Percentiles rank a stretch among this genome's conserved stretches.
Evolutionary conservation across 352 stramenopile genomes (phyloP).

Genomic region (Phytophthora pluvialis): DNA sequence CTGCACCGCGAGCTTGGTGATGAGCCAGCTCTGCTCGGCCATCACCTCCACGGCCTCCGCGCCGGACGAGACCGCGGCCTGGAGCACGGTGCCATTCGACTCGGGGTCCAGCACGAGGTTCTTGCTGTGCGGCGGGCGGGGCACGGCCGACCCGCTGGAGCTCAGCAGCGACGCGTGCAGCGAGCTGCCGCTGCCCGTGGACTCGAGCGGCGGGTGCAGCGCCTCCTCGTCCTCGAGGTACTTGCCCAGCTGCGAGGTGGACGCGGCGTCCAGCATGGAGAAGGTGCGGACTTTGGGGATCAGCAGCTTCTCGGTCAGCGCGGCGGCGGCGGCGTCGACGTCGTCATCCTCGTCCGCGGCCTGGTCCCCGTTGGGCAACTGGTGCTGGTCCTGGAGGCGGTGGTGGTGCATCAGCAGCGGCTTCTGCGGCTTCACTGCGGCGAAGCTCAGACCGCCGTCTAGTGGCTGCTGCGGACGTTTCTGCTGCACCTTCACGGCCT

Average conservation of each 20-base stretch:
- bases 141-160: constrained; percentile 25
- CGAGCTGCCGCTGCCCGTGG: constrained; percentile 19
- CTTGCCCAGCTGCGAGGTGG: constrained; percentile 36
- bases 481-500: constrained; percentile 20
- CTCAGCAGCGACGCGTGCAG: constrained; percentile 31
- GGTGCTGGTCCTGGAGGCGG: too few relatives aligned
- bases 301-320: constrained; percentile 28
- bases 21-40: constrained; percentile 74
- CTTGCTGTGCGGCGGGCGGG: constrained; percentile 47
- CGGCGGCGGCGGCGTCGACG: constrained; percentile 3
- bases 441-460: constrained; percentile 8
- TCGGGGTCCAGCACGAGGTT: constrained; percentile 55
- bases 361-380: constrained; percentile 23
- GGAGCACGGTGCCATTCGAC: constrained; percentile 48
- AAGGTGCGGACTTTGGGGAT: constrained; percentile 50
- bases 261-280: constrained; percentile 39
- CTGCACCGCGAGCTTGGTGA: constrained; percentile 74
- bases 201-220: constrained; percentile 27
- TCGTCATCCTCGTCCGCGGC: constrained; percentile 24
- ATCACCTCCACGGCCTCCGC: constrained; percentile 64
- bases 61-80: constrained; percentile 52
- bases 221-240: constrained; percentile 50
- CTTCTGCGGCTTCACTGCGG: constrained; percentile 12
- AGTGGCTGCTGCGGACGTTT: constrained; percentile 18
- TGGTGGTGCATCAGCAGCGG: constrained; percentile 12